These are phyloP conservation scores for Candida methanosorbosa DNA, from an alignment of 805 yeast species.

Conservation along the genomic window DNA sequence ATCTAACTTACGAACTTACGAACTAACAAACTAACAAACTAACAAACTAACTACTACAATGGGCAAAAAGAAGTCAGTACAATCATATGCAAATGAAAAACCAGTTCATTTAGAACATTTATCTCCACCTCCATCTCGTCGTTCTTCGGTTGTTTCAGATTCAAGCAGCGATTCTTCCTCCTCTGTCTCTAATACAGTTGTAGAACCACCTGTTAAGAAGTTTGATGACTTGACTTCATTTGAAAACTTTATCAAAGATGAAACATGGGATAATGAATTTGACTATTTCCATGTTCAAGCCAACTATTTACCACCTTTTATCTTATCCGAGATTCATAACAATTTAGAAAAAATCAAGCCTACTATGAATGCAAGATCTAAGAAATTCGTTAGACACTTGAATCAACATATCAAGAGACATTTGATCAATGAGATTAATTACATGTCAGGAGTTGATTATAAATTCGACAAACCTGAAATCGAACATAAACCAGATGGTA, in stretches of 20 bases:
- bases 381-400: conserved; percentile 59
- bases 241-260: conserved; percentile 55
- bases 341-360: conserved; percentile 63
- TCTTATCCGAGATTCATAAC: conserved; percentile 52
- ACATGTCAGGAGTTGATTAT: conserved; percentile 40
- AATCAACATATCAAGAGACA: conserved; percentile 67
- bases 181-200: conserved; percentile 1
- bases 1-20: too few relatives aligned
- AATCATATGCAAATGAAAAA: conserved; percentile 17
- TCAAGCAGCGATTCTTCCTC: conserved; percentile 3
- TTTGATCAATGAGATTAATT: conserved; percentile 50
- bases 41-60: conserved; percentile 1
- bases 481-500: conserved; percentile 35
- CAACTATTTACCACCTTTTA: conserved; percentile 37
- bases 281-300: conserved; percentile 13
- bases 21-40: too few relatives aligned
- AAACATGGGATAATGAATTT: conserved; percentile 23
- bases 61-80: conserved; percentile 10
- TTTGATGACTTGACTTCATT: conserved; percentile 57
- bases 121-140: conserved; percentile 11
- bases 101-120: conserved; percentile 24
- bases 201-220: conserved; percentile 15
- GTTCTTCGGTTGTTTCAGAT: conserved; percentile 8
- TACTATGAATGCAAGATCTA: conserved; percentile 58
- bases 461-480: conserved; percentile 32